Base-by-base conservation (phyloP, 495 filamentous ascomycete genomes). In the Neurospora tetrasperma region DNA sequence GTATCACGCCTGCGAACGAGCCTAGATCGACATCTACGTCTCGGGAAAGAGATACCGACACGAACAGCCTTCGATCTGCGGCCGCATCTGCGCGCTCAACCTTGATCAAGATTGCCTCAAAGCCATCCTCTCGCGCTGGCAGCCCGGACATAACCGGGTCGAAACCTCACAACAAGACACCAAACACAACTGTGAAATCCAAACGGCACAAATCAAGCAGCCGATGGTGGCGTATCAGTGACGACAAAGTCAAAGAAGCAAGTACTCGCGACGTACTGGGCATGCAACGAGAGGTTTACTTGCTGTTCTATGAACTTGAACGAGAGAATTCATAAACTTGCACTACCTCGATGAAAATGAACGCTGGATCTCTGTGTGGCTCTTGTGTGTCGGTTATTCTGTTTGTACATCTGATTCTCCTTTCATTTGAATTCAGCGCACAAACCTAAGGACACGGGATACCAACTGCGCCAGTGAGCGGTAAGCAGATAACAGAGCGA, bases 221-320 rank as follows among this genome's bases (percentile, higher is more conserved):
- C 76, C 87, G 92, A 23, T 99, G 96, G 96, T 99, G 96, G 96
- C 88, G 96, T 16, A 98, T 99, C 69, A 98, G 94, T 46, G 96
- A 99, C 78, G 96, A 98, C 43, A 98, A 98, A 78, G 87, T 98
- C 72, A 97, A 95, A 78, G 95, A 98, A 78, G 90, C 93, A 72
- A 96, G 92, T 81, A 98, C 94, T 3, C 89, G 87, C 69, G 95
- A 99, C 70, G 93, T 99, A 27, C 78, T 99, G 71, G 87, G 88
- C 11, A 97, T 98, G 95, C 94, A 98, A 80, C 91, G 90, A 75
- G 96, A 98, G 80, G 95, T 98, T 0, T 99, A 98, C 80, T 82
- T 99, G 76, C 83, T 99, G 38, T 99, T 99, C 79, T 99, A 99
- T 78, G 95, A 98, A 81, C 81, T 94, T 73, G 92, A 93, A 20